Evolutionary conservation across 208 protist species (phyloP).

Genomic region (Willaertia magna): DNA sequence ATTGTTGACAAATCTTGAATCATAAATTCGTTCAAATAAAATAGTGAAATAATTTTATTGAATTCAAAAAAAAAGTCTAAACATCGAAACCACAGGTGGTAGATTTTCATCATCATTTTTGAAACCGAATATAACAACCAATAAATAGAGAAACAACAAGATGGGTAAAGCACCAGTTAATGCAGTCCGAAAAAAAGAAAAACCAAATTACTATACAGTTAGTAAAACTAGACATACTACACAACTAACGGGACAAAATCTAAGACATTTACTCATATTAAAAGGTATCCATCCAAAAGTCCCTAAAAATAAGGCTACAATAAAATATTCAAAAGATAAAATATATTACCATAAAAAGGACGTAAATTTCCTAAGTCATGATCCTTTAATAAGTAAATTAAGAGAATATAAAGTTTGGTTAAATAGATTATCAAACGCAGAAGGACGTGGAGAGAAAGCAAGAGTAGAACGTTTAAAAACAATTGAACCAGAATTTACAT

Average conservation of each 20-base stretch:
- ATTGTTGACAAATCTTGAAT: no score
- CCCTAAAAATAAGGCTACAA: slow-evolving; percentile 40
- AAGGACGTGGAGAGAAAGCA: slow-evolving; percentile 26
- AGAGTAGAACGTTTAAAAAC: slow-evolving; percentile 50
- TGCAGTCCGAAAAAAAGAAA: slow-evolving; percentile 30
- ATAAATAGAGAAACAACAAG: no score
- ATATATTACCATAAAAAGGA: slow-evolving; percentile 96
- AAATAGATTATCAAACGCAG: slow-evolving; percentile 73
- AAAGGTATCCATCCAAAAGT: slow-evolving; percentile 96
- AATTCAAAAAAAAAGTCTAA: no score
- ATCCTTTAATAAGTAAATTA: slow-evolving; percentile 88
- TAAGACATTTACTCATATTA: slow-evolving; percentile 91
- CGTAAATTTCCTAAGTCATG: slow-evolving; percentile 87
- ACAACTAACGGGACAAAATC: slow-evolving; percentile 76
- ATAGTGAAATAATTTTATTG: no score
- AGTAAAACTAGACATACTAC: slow-evolving; percentile 76
- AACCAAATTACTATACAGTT: slow-evolving; percentile 77
- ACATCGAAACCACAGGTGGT: no score
- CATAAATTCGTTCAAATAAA: no score
- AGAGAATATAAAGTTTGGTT: slow-evolving; percentile 76
- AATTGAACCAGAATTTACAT: slow-evolving; percentile 65
- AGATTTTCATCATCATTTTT: no score
- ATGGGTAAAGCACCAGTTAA: slow-evolving; percentile 12
- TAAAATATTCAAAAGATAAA: slow-evolving; percentile 56
- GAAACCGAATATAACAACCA: no score